Evolutionary conservation across 2,329 filamentous ascomycete genomes (phyloP).

Genomic region (Davidsoniella neocaledoniae): DNA sequence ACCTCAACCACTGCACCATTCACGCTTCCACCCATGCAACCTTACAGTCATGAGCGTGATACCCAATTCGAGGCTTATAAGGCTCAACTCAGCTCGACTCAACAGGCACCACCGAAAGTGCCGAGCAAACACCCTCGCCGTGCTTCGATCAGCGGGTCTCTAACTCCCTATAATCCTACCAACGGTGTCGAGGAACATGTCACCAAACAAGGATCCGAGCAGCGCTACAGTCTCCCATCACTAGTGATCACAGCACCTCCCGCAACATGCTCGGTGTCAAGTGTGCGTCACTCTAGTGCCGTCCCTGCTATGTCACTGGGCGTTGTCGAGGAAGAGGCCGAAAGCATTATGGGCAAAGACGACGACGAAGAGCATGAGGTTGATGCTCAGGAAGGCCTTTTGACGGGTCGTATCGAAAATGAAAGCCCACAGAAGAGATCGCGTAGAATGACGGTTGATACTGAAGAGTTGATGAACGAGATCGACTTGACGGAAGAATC

Average conservation of each 20-base stretch:
- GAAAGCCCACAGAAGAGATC: no score
- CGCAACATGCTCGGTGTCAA: neutral
- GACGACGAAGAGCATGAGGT: neutral
- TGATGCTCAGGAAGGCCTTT: no score
- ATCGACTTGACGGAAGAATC: neutral
- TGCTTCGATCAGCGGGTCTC: neutral
- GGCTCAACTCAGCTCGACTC: slow-evolving; percentile 12
- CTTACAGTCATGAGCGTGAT: slow-evolving; percentile 29
- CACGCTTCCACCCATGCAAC: slow-evolving; percentile 16
- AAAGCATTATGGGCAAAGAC: neutral
- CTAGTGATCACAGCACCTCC: neutral
- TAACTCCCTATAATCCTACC: neutral
- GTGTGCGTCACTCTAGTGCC: neutral
- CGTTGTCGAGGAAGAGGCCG: slow-evolving; percentile 10
- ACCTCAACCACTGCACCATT: neutral
- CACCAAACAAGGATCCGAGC: neutral
- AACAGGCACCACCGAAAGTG: neutral
- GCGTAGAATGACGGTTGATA: no score
- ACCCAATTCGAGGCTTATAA: slow-evolving; percentile 32
- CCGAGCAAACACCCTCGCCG: neutral
- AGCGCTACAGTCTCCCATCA: neutral
- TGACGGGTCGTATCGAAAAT: no score
- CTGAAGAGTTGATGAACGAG: slow-evolving; percentile 1
- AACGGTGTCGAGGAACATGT: neutral
- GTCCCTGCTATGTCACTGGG: slow-evolving; percentile 6